Percentiles rank a stretch among this genome's conserved stretches.
phyloP scores from a whole-genome alignment of 352 stramenopile genomes.

The Phytophthora citricola region DNA sequence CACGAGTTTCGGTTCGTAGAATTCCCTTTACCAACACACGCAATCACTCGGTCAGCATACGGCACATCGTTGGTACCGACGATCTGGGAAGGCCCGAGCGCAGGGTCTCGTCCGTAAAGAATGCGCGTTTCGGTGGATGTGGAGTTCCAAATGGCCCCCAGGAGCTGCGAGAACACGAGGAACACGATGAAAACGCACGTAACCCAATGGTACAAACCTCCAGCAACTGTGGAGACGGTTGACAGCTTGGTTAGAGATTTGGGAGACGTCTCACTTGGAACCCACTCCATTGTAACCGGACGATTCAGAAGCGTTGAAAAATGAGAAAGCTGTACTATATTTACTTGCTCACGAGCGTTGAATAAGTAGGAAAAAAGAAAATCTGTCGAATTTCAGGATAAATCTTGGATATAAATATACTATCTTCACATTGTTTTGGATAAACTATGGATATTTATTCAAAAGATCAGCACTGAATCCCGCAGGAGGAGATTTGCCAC shows the following conservation, averaged over 20 bases:
- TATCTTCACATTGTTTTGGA: no score
- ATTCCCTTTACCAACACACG: not conserved
- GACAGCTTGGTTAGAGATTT: no score
- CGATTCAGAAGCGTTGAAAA: no score
- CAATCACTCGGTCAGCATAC: not conserved
- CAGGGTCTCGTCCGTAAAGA: not conserved
- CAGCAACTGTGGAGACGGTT: no score
- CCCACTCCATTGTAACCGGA: no score
- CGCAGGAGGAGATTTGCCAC: constrained; percentile 3
- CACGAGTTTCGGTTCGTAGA: not conserved
- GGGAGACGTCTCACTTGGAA: no score
- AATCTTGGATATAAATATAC: no score
- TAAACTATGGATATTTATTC: no score
- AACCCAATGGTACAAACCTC: not conserved
- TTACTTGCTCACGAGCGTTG: no score
- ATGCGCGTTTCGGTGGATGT: not conserved
- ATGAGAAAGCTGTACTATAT: no score
- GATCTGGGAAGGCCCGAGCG: not conserved
- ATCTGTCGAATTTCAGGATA: no score
- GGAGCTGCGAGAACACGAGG: not conserved
- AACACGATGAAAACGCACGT: not conserved
- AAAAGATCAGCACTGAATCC: constrained; percentile 11
- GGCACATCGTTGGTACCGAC: not conserved
- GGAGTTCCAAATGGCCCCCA: not conserved
- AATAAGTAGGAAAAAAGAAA: no score